phyloP scores from a whole-genome alignment of 164 flowering plant species.

The Saururus chinensis region DNA sequence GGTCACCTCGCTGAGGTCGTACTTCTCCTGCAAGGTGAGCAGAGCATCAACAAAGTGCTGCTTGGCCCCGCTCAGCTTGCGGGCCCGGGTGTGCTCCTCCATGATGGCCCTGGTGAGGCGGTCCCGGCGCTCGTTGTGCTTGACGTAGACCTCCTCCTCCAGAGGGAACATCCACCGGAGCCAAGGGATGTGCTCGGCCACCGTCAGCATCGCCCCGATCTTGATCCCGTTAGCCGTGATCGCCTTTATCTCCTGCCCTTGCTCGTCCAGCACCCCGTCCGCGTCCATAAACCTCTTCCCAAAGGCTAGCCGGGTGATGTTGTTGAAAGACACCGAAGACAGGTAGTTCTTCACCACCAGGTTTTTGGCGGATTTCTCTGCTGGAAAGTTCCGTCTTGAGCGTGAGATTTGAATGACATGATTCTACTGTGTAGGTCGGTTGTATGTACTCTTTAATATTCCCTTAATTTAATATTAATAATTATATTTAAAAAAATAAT shows the following conservation, averaged over 20 bases:
- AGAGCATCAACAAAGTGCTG: constrained; percentile 53
- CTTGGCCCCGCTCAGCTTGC: constrained; percentile 25
- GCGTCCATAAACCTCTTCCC: constrained; percentile 42
- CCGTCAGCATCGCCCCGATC: constrained; percentile 28
- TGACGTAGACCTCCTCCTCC: constrained; percentile 30
- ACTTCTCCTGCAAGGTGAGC: constrained; percentile 40
- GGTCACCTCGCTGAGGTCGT: constrained; percentile 49
- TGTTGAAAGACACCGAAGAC: constrained; percentile 42
- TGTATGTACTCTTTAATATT: too few relatives aligned
- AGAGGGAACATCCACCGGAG: constrained; percentile 43
- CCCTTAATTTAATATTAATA: too few relatives aligned
- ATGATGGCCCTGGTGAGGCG: constrained; percentile 38
- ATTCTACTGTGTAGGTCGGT: too few relatives aligned
- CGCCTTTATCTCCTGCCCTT: constrained; percentile 40
- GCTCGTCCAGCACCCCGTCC: constrained; percentile 36
- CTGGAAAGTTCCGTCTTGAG: not conserved
- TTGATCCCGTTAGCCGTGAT: constrained; percentile 35
- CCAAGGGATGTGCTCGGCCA: constrained; percentile 46
- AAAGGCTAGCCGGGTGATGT: constrained; percentile 45
- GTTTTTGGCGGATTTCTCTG: constrained; percentile 17
- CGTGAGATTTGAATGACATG: too few relatives aligned
- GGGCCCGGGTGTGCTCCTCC: constrained; percentile 50
- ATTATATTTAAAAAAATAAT: too few relatives aligned
- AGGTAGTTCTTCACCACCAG: constrained; percentile 33
- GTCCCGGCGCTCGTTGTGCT: constrained; percentile 34